Percentiles rank a stretch among this genome's conserved stretches.
Conservation (phyloP, 768 basidiomycete genomes). For the Suillus clintonianus region DNA sequence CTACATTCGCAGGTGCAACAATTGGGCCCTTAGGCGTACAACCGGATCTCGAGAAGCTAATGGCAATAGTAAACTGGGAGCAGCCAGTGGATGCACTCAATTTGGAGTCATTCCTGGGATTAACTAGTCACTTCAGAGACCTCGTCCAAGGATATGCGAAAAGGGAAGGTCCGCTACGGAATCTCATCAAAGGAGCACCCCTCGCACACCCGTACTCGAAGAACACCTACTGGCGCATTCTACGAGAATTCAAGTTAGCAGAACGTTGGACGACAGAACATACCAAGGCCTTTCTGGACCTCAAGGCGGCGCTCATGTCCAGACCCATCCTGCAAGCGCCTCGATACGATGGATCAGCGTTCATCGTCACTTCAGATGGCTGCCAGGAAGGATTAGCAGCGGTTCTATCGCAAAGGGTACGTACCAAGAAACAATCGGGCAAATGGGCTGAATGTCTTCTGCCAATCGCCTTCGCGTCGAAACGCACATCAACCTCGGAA, state of each 20-base stretch:
- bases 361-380: constrained; percentile 23
- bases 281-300: background rate
- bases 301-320: background rate
- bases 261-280: no score
- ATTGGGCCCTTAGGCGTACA: constrained; percentile 35
- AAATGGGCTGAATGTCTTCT: background rate
- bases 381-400: constrained; percentile 21
- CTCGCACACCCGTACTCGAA: no score
- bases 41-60: constrained; percentile 39
- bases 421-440: background rate
- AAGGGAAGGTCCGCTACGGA: no score
- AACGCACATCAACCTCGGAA: background rate
- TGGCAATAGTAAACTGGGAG: constrained; percentile 39
- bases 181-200: no score
- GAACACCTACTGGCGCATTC: no score
- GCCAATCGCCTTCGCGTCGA: background rate
- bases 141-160: no score
- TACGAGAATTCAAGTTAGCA: no score
- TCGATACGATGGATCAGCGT: constrained; percentile 14
- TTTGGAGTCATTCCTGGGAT: constrained; percentile 36
- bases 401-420: constrained; percentile 15
- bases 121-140: constrained; percentile 36
- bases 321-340: constrained; percentile 17
- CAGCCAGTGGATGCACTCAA: constrained; percentile 29
- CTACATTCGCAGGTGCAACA: constrained; percentile 35